Base-by-base conservation (phyloP, 2,329 filamentous ascomycete genomes). In the Fonsecaea nubica region DNA sequence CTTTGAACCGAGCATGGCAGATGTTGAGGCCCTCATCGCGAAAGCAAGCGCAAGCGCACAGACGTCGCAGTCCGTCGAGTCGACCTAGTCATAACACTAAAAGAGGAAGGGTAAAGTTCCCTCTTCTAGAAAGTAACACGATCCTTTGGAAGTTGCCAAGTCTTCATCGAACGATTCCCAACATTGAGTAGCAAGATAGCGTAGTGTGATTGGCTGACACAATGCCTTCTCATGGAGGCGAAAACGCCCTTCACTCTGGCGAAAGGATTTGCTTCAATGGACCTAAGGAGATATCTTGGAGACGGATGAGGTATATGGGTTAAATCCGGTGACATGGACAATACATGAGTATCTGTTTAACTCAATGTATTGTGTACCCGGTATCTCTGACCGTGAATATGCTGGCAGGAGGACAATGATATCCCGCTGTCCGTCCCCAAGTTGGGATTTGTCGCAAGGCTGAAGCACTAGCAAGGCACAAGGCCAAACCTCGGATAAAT, bases 1-100 rank as follows among this genome's bases (percentile, higher is more conserved):
- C 10, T 64, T 69, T 52, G 52, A 67, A 50, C 62, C 67, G 3
- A 69, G 67, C 45, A 69, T 66, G 67, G 62, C 58, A 15, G 67
- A 69, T 52, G 67, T 66, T 33, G 65, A 67, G 42, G 62, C 65
- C 9, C 58, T 64, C 52, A 64, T 64, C 48, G 58, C 65, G 10
- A 56, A 57, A 50, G 62, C 62, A 32, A 58, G 50, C 0, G 62
- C 62, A 32, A 58, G 50, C 0, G 62, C 65, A 33, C 56, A 61
- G n/a, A 57, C 65, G n/a, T 60, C 65, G 15, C 61, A 64, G 42
- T 58, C 56, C 40, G 12, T 61, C n/a, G 48, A 50, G 25, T 58
- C 61, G 52, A 45, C 45, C 42, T 56, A 57, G 57, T 30, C 32
- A 30, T 55, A 36, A 7, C 13, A 55, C 15, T 33, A 33, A 35